These are phyloP conservation scores for Erythrophleum fordii DNA, from an alignment of 306 rosid genomes.

Conservation along the genomic window DNA sequence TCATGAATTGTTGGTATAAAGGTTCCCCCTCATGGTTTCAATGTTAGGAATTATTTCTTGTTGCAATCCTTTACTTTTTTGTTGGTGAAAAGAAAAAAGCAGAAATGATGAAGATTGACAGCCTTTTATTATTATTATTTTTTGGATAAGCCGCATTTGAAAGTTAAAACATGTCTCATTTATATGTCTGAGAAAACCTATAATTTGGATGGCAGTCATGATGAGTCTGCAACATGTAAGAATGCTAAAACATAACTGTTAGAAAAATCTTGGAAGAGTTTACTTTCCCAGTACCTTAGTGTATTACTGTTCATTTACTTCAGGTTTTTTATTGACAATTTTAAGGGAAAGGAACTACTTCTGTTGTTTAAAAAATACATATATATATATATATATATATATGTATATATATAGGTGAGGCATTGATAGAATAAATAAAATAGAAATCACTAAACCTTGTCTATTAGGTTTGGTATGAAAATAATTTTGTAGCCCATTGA, in stretches of 20 bases:
- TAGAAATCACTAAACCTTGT: neutral
- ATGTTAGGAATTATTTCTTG: neutral
- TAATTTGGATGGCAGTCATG: slow-evolving; percentile 2
- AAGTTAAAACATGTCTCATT: neutral
- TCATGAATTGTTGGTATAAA: no score
- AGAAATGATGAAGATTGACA: slow-evolving; percentile 17
- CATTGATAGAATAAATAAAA: neutral
- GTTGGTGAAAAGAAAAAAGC: neutral
- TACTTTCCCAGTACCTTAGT: neutral
- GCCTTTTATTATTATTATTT: neutral
- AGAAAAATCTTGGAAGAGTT: no score
- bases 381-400: no score
- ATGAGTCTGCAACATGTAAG: neutral
- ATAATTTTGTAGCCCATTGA: neutral
- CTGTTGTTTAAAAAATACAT: no score
- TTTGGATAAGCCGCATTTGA: slow-evolving; percentile 27
- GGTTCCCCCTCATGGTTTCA: neutral
- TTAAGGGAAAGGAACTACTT: no score
- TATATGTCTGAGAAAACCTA: neutral
- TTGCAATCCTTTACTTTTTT: neutral
- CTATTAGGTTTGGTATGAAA: neutral
- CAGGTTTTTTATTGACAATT: no score
- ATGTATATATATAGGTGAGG: neutral
- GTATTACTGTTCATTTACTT: neutral
- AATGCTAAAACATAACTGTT: slow-evolving; percentile 5